Conservation (phyloP, 352 stramenopile genomes). For the Globisporangium polare region DNA sequence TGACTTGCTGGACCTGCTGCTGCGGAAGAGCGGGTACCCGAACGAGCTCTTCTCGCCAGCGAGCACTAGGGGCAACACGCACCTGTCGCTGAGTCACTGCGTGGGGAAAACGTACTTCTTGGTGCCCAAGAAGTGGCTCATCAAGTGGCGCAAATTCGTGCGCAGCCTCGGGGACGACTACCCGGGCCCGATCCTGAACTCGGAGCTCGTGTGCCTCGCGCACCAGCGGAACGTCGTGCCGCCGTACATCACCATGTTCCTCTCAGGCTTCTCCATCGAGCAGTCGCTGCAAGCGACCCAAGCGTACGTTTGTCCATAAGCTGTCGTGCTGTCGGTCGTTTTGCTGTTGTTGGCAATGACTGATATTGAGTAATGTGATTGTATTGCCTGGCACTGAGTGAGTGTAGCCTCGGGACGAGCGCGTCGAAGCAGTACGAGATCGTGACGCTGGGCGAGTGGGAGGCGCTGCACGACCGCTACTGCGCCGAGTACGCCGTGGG, state of each 20-base stretch:
- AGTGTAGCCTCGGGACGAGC: constrained; percentile 37
- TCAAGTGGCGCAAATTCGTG: constrained; percentile 75
- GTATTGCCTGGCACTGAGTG: neutral
- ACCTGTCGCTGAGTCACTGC: constrained; percentile 45
- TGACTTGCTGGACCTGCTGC: constrained; percentile 60
- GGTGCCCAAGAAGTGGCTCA: constrained; percentile 85
- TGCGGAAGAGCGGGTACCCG: constrained; percentile 76
- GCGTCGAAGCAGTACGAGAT: constrained; percentile 81
- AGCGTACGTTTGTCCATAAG: constrained; percentile 41
- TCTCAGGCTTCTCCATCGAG: constrained; percentile 77
- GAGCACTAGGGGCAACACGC: constrained; percentile 36
- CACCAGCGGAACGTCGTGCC: constrained; percentile 79
- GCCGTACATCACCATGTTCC: constrained; percentile 84
- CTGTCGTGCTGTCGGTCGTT: neutral
- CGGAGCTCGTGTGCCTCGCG: constrained; percentile 73
- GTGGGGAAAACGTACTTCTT: constrained; percentile 67
- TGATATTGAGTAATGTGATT: neutral
- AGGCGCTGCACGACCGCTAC: constrained; percentile 74
- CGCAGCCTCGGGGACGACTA: constrained; percentile 49
- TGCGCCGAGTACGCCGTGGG: constrained; percentile 79
- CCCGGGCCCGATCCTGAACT: constrained; percentile 75
- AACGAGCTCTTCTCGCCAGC: constrained; percentile 75
- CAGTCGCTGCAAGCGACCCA: constrained; percentile 72
- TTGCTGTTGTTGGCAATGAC: neutral
- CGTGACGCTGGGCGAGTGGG: constrained; percentile 76